Evolutionary conservation across 208 protist species (phyloP).

Genomic region (Leishmania lainsoni): DNA sequence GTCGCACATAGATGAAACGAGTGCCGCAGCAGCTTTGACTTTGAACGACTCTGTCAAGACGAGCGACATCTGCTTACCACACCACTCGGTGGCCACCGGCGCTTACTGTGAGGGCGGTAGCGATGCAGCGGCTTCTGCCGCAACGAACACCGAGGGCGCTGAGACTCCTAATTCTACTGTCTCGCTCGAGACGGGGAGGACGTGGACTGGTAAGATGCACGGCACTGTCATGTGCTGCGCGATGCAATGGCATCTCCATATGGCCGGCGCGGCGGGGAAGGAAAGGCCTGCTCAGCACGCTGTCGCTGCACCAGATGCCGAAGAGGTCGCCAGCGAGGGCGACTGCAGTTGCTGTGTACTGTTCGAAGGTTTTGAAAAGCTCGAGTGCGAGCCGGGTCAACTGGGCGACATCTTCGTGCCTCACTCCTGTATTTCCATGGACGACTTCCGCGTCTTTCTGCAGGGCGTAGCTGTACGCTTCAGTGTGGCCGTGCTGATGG

Average conservation of each 20-base stretch:
- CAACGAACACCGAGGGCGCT: not conserved
- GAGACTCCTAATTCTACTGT: not conserved
- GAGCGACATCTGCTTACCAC: not conserved
- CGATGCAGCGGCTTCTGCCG: not conserved
- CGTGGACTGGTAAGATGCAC: constrained; percentile 17
- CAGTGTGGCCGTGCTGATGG: constrained; percentile 47
- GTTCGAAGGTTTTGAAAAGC: constrained; percentile 14
- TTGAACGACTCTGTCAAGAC: constrained; percentile 1
- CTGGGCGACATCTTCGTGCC: constrained; percentile 73
- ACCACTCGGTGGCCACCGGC: not conserved
- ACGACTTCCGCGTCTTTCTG: constrained; percentile 52
- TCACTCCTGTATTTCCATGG: constrained; percentile 61
- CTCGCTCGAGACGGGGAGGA: not conserved
- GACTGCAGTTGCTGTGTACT: not conserved
- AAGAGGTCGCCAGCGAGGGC: not conserved
- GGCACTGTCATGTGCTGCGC: constrained; percentile 37
- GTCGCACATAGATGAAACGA: not conserved
- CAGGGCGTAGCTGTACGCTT: constrained; percentile 57
- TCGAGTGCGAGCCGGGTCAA: constrained; percentile 31
- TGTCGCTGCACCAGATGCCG: not conserved
- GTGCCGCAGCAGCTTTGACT: not conserved
- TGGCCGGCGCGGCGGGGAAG: not conserved
- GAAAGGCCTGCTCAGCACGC: not conserved
- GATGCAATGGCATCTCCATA: constrained; percentile 52
- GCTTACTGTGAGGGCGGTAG: not conserved